Percentiles rank a stretch among this genome's conserved stretches.
Conservation (phyloP, 805 yeast species). For the Scheffersomyces stipitis region DNA sequence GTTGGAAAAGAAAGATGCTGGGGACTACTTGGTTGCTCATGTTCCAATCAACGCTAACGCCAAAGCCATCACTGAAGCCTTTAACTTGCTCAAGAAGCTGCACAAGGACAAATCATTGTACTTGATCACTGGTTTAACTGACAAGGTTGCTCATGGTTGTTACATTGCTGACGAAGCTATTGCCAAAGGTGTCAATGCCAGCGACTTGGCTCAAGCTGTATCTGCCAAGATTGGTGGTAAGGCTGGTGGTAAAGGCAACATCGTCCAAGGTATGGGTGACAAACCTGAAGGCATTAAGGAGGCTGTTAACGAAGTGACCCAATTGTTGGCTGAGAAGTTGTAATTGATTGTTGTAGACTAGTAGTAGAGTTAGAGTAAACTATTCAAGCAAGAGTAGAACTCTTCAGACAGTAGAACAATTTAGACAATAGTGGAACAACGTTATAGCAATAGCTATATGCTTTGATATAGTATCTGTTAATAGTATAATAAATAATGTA, state of each 20-base stretch:
- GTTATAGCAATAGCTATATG: no score
- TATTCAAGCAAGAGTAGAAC: not conserved
- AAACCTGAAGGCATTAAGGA: constrained; percentile 64
- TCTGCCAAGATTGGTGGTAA: constrained; percentile 85
- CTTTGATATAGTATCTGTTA: not conserved
- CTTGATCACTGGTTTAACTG: constrained; percentile 69
- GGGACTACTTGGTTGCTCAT: constrained; percentile 64
- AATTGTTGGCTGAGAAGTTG: constrained; percentile 60
- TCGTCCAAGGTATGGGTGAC: constrained; percentile 96
- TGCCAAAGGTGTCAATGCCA: constrained; percentile 69
- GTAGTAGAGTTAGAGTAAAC: not conserved
- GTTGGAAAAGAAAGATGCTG: constrained; percentile 53
- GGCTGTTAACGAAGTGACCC: constrained; percentile 72
- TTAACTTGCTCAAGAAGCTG: constrained; percentile 76
- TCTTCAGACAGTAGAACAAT: no score
- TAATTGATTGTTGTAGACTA: constrained; percentile 9
- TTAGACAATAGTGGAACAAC: no score
- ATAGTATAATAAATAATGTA: not conserved
- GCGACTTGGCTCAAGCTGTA: constrained; percentile 71
- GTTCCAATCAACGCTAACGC: constrained; percentile 78
- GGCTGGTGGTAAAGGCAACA: constrained; percentile 97
- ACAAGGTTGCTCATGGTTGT: constrained; percentile 94
- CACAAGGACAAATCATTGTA: constrained; percentile 74
- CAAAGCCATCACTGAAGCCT: constrained; percentile 91
- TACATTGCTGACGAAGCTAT: constrained; percentile 74